Percentiles rank a stretch among this genome's conserved stretches.
phyloP scores from a whole-genome alignment of 306 rosid species.

The Lupinus albus region DNA sequence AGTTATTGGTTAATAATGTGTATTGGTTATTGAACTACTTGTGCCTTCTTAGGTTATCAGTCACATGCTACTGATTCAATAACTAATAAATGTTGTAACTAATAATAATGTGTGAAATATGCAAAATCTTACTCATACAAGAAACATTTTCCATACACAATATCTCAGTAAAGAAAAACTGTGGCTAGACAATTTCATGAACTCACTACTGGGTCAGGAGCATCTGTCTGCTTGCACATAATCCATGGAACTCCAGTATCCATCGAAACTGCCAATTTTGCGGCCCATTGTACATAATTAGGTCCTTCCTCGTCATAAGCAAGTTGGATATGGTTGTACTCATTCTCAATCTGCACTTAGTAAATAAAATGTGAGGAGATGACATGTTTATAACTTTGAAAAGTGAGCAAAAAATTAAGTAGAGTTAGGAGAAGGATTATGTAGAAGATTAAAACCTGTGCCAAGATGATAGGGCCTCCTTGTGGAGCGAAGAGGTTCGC shows the following conservation, averaged over 20 bases:
- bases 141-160: too few species aligned
- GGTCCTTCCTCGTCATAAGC: constrained; percentile 61
- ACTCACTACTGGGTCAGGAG: constrained; percentile 94
- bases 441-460: constrained; percentile 66
- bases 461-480: constrained; percentile 90
- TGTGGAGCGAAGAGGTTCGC: constrained; percentile 72
- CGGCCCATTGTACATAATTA: constrained; percentile 86
- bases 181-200: neutral
- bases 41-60: neutral
- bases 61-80: too few species aligned
- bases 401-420: neutral
- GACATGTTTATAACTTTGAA: neutral
- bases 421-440: neutral
- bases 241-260: constrained; percentile 84
- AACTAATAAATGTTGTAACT: neutral
- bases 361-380: neutral
- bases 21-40: neutral
- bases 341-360: constrained; percentile 80
- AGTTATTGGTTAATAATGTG: too few species aligned
- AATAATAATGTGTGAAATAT: neutral
- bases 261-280: constrained; percentile 58
- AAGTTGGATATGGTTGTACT: constrained; percentile 78
- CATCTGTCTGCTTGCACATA: constrained; percentile 98
- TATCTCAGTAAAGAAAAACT: too few species aligned
- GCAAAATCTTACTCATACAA: neutral